Evolutionary conservation across 1,139 yeast species (phyloP), one percentile per base, ranked within the genome.

Genomic region (Hansenula sp.): DNA sequence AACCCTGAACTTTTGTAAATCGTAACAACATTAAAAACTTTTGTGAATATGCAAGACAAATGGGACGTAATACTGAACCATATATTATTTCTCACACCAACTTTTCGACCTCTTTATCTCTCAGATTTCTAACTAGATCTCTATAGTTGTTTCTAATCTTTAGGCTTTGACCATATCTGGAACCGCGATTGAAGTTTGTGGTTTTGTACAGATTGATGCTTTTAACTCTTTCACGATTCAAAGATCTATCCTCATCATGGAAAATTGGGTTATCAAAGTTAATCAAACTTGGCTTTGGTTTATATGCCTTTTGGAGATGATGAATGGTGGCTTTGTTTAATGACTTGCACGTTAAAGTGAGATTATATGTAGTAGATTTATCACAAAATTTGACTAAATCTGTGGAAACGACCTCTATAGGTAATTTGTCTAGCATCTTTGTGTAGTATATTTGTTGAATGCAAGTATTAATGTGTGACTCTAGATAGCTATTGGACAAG

Each of bases 331-430:
- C 55, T 28, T 31, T 27, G 37, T 48, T 48, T 8, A 50, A 39
- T 4, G 49, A 33, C n/a, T 45, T 47, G 42, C 58, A 53, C 3
- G 57, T 49, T 5, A 53, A 42, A 47, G 49, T 51, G n/a, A 54
- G 40, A 6, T 45, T 40, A 34, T 45, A 51, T 19, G 52, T 54
- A 31, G 51, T 56, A 12, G 48, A 39, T 39, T 43, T 39, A 16
- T 47, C 47, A 36, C 51, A 42, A 41, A 43, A 46, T 9, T 43
- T 45, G 15, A 47, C 40, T 11, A 54, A 43, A 30, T 50, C 56
- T 29, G 46, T 42, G 3, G 50, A 46, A 13, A 54, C 32, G 19
- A 54, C 39, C 41, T 54, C 58, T 3, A 44, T 47, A 21, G 58
- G 58, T 2, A 54, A 44, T 37, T 41, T 52, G 38, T 53, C 56